Conservation (phyloP, 2,329 filamentous ascomycete species). For the Fusarium armeniacum region DNA sequence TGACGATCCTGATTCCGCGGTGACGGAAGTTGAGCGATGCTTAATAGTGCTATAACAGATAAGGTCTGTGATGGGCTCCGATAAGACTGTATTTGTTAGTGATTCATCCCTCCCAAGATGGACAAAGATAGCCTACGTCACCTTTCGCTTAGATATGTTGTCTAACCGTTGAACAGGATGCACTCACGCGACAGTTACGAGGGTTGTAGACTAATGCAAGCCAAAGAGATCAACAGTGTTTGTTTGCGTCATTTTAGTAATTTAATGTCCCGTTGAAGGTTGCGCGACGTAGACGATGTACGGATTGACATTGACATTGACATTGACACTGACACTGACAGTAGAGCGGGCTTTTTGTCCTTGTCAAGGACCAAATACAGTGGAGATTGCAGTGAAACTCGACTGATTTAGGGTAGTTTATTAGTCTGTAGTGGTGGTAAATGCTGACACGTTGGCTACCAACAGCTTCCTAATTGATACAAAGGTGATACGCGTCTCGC, state of each 20-base stretch:
- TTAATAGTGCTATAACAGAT: not conserved
- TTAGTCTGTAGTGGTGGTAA: not conserved
- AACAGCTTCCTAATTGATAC: constrained; percentile 16
- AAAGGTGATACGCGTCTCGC: constrained; percentile 1
- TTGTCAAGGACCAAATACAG: not conserved
- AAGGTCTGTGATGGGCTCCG: fast-evolving
- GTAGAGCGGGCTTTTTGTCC: not conserved
- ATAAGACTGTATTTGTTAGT: not conserved
- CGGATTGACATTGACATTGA: not conserved
- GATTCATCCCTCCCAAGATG: not conserved
- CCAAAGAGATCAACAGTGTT: not conserved
- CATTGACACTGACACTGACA: not conserved
- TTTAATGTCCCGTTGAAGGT: not conserved
- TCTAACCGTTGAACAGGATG: not conserved
- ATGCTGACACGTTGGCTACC: not conserved
- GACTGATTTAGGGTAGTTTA: not conserved
- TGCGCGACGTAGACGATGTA: not conserved
- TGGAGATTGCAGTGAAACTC: not conserved
- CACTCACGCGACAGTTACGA: not conserved
- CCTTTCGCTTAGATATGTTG: not conserved
- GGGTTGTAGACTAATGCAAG: constrained; percentile 24
- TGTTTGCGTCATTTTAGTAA: constrained; percentile 11
- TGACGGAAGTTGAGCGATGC: not conserved
- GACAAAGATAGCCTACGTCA: not conserved
- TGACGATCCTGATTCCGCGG: not conserved